Evolutionary conservation across 2,329 filamentous ascomycete genomes (phyloP), one percentile per base, ranked within the genome.

Genomic region (Aspergillus caelatus): DNA sequence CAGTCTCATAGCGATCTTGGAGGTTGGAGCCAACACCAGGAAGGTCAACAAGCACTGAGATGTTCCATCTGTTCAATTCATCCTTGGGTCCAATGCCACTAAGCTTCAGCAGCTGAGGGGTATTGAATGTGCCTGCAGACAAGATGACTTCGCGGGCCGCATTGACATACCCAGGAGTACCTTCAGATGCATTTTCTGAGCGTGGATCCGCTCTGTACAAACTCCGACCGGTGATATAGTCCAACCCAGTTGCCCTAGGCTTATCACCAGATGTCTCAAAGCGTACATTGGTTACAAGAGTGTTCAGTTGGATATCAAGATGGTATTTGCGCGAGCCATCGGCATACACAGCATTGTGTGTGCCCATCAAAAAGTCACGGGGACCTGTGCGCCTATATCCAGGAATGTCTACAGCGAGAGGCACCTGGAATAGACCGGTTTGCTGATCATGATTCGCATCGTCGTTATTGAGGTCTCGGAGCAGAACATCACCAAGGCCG

Each of bases 1-100:
- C 80, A 34, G 87, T 80, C 64, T 86, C 86, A 28, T 88, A 88
- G 53, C 86, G 85, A 70, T 90, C 87, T 62, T 88, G 80, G 19
- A 90, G 80, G 74, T 90, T 88, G 63, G 83, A 82, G 9, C 88
- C 88, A 3, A 90, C 87, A 45, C 88, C 85, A 1, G 85, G 83
- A 0, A 85, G 84, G 61, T 88, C 80, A 3, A 84, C 80, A 11
- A 88, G 66, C 0, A 84, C 75, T 1, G 78, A 65, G 63, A 89
- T 88, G 19, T 78, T 76, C 68, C 84, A 81, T 57, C 79, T 78
- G 21, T 79, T 66, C 10, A 90, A 80, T 65, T 87, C 83, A 0
- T 76, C 72, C 28, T 76, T 70, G 0, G 86, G 86, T 0, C 88
- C 87, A 50, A 90, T 83, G 11, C 88, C 88, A 57, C 81, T 85